These are phyloP conservation scores for Lachancea fermentati DNA, from an alignment of 805 yeast species.

Conservation along the genomic window DNA sequence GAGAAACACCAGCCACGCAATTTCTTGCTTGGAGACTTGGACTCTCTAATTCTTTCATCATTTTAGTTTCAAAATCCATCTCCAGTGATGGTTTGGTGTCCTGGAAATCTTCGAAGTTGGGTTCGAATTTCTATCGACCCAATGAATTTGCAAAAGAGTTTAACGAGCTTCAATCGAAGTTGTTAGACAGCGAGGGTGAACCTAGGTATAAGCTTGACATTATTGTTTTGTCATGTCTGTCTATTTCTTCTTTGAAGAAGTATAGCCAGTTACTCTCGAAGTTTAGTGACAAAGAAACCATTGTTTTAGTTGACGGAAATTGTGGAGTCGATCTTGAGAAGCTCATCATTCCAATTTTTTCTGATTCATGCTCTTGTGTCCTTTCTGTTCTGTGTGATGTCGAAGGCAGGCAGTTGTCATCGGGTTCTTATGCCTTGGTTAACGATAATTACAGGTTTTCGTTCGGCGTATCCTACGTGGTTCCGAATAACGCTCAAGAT, in stretches of 20 bases:
- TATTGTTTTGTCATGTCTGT: slow-evolving; percentile 24
- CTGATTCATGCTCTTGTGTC: slow-evolving; percentile 19
- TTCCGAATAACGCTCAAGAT: background rate
- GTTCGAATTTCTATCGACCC: slow-evolving; percentile 31
- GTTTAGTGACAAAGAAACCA: slow-evolving; percentile 18
- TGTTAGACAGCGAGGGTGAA: slow-evolving; percentile 8
- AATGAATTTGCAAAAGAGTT: slow-evolving; percentile 26
- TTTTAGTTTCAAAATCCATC: slow-evolving; percentile 26
- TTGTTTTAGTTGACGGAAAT: slow-evolving; percentile 25
- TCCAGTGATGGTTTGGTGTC: slow-evolving; percentile 30
- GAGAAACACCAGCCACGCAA: slow-evolving; percentile 31
- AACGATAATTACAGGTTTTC: slow-evolving; percentile 23
- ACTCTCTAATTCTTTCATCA: slow-evolving; percentile 26
- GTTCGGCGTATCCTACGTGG: slow-evolving; percentile 24
- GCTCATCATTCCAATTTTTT: slow-evolving; percentile 14
- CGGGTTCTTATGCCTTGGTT: slow-evolving; percentile 29
- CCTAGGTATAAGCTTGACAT: slow-evolving; percentile 23
- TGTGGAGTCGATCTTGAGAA: slow-evolving; percentile 30
- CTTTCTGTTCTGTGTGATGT: slow-evolving; percentile 26
- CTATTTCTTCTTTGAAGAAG: slow-evolving; percentile 21
- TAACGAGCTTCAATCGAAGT: slow-evolving; percentile 13
- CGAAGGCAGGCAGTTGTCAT: slow-evolving; percentile 29
- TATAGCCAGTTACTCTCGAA: slow-evolving; percentile 16
- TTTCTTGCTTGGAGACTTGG: slow-evolving; percentile 33
- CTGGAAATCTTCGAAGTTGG: slow-evolving; percentile 31